phyloP scores from a whole-genome alignment of 768 basidiomycete species.

The Tephrocybe sp. region DNA sequence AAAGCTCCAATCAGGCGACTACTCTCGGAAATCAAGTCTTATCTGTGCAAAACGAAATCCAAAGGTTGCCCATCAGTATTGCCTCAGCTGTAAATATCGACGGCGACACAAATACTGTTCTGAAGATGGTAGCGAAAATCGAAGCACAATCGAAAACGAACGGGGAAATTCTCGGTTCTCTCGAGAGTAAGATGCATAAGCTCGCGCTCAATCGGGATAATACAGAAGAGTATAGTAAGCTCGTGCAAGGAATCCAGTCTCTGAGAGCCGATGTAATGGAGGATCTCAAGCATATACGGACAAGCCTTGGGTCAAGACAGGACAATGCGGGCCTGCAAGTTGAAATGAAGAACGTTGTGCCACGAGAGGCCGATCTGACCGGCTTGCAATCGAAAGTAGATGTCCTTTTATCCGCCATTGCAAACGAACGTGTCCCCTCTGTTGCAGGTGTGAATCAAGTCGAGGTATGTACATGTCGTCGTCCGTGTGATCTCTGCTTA shows the following conservation, averaged over 20 bases:
- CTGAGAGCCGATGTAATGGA: constrained; percentile 8
- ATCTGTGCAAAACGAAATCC: constrained; percentile 14
- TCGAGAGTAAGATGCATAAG: constrained; percentile 6
- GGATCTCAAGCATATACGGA: constrained; percentile 7
- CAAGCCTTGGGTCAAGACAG: neutral
- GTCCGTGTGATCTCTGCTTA: neutral
- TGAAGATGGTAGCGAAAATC: constrained; percentile 13
- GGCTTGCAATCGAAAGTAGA: constrained; percentile 18
- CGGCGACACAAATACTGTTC: constrained; percentile 3
- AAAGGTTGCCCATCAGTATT: constrained; percentile 13
- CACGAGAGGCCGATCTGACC: constrained; percentile 5
- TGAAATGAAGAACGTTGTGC: constrained; percentile 14
- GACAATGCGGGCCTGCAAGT: neutral
- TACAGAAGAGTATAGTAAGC: neutral
- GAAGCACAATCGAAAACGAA: constrained; percentile 12
- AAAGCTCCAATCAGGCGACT: constrained; percentile 3
- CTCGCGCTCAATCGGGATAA: neutral
- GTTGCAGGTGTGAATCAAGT: neutral
- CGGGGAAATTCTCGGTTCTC: constrained; percentile 7
- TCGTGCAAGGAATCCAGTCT: constrained; percentile 7
- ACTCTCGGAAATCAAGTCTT: constrained; percentile 12
- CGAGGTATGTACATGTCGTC: neutral
- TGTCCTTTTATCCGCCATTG: constrained; percentile 5
- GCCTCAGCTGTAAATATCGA: constrained; percentile 2
- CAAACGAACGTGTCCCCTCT: neutral